These are phyloP conservation scores for Gamarada debralockiae DNA, from an alignment of 495 filamentous ascomycete genomes.

Conservation along the genomic window DNA sequence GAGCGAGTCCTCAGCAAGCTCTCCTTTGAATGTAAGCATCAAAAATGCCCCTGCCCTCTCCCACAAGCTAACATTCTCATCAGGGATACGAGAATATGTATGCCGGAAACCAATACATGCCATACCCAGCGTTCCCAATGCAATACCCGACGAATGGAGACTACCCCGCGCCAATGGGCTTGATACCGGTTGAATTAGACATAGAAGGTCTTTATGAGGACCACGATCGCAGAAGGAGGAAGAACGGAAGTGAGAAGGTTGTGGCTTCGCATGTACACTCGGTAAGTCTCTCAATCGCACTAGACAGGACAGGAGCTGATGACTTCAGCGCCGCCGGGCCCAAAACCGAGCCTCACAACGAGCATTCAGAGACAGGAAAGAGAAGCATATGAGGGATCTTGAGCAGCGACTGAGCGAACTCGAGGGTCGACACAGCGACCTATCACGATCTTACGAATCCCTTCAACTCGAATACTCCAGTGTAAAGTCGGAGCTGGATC, in stretches of 20 bases:
- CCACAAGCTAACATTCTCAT: background rate
- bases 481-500: conserved; percentile 40
- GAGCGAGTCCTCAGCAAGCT: conserved; percentile 25
- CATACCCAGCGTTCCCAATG: conserved; percentile 22
- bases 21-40: conserved; percentile 20
- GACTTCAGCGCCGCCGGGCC: conserved; percentile 20
- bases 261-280: conserved; percentile 27
- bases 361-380: background rate
- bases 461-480: conserved; percentile 65
- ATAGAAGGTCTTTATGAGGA: conserved; percentile 26
- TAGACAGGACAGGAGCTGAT: background rate
- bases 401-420: conserved; percentile 66
- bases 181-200: conserved; percentile 25
- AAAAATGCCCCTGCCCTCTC: background rate
- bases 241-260: conserved; percentile 20
- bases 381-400: conserved; percentile 69
- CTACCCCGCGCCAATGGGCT: conserved; percentile 15
- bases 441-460: conserved; percentile 33
- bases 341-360: conserved; percentile 64
- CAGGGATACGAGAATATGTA: conserved; percentile 24
- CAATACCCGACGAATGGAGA: conserved; percentile 18
- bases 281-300: conserved; percentile 3
- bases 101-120: conserved; percentile 15
- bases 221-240: conserved; percentile 21
- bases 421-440: conserved; percentile 29